Evolutionary conservation across 768 basidiomycete genomes (phyloP).

Genomic region (Suillus plorans): DNA sequence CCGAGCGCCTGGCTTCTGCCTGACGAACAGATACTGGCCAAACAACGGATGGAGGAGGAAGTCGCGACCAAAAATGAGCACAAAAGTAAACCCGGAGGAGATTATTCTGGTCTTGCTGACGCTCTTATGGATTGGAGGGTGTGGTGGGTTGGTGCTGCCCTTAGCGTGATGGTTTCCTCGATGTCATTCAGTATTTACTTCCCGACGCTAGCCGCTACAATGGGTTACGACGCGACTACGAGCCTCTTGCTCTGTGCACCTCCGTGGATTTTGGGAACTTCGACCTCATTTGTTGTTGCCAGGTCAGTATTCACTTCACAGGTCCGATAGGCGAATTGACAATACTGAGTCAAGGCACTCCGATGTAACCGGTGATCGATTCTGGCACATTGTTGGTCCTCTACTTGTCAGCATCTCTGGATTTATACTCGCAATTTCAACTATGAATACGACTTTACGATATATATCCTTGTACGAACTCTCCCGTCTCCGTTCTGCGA

Average conservation of each 20-base stretch:
- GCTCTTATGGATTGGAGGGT: constrained; percentile 76
- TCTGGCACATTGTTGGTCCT: constrained; percentile 61
- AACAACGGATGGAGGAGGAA: constrained; percentile 61
- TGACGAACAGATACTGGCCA: constrained; percentile 53
- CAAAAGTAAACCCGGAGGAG: constrained; percentile 36
- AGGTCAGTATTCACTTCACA: constrained; percentile 32
- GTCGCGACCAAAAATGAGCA: constrained; percentile 49
- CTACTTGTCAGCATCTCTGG: constrained; percentile 60
- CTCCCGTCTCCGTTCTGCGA: neutral
- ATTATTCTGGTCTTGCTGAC: constrained; percentile 47
- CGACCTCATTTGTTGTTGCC: constrained; percentile 53
- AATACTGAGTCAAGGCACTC: constrained; percentile 52
- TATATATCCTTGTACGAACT: constrained; percentile 59
- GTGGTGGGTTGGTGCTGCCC: constrained; percentile 71
- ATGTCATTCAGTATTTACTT: constrained; percentile 79
- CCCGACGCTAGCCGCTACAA: constrained; percentile 72
- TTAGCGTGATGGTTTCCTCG: constrained; percentile 55
- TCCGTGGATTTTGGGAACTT: constrained; percentile 63
- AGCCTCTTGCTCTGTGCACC: constrained; percentile 76
- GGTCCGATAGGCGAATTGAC: constrained; percentile 5
- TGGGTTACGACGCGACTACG: constrained; percentile 61
- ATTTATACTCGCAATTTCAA: constrained; percentile 61
- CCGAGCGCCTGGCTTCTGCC: constrained; percentile 56
- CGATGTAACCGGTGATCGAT: constrained; percentile 68
- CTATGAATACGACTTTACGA: constrained; percentile 57